Conservation (phyloP, 257 asterid species). For the Capsicum baccatum region DNA sequence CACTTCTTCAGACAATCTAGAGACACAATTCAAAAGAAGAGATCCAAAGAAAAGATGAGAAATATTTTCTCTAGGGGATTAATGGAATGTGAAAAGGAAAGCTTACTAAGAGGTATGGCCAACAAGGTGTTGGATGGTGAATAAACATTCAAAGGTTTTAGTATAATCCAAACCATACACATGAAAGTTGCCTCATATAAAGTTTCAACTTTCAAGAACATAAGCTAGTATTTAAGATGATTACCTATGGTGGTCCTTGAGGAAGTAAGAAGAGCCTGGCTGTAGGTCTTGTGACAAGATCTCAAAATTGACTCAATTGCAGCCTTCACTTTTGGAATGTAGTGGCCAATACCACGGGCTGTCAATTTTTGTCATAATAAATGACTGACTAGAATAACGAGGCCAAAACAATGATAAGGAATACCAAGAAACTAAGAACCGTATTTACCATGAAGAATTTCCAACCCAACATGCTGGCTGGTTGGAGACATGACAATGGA, state of each 20-base stretch:
- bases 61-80: background rate
- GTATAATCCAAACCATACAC: background rate
- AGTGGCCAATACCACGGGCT: constrained; percentile 96
- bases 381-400: constrained; percentile 22
- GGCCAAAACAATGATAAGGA: constrained; percentile 27
- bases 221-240: constrained; percentile 19
- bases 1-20: background rate
- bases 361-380: constrained; percentile 40
- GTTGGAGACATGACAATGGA: constrained; percentile 97
- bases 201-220: constrained; percentile 17
- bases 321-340: constrained; percentile 95
- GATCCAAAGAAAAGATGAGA: constrained; percentile 16
- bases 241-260: constrained; percentile 94
- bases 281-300: constrained; percentile 81
- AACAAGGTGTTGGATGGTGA: constrained; percentile 1
- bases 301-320: constrained; percentile 92
- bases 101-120: constrained; percentile 21
- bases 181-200: constrained; percentile 14
- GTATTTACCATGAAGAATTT: constrained; percentile 85
- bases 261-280: constrained; percentile 96
- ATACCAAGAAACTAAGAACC: constrained; percentile 27
- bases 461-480: constrained; percentile 91
- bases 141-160: background rate
- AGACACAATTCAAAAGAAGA: background rate
- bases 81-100: background rate